Conservation (phyloP, 495 filamentous ascomycete species). For the Platismatia glauca region DNA sequence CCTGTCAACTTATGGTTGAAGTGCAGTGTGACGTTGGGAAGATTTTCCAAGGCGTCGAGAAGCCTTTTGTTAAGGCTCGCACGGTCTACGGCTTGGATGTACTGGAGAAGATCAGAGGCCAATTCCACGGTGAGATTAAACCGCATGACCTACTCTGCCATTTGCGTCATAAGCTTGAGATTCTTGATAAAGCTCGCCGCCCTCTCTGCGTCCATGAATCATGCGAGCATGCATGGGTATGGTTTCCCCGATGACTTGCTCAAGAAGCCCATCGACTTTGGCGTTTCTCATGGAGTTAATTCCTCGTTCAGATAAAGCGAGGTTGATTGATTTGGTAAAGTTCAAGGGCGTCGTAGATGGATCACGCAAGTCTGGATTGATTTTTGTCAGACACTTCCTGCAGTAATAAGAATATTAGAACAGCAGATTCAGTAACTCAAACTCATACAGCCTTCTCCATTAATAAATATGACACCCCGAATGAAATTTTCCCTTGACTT, state of each 20-base stretch:
- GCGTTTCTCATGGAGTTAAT: slow-evolving; percentile 73
- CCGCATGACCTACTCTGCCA: slow-evolving; percentile 55
- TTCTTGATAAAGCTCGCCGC: slow-evolving; percentile 62
- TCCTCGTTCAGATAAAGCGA: slow-evolving; percentile 90
- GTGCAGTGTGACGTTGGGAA: slow-evolving; percentile 79
- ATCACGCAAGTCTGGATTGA: slow-evolving; percentile 66
- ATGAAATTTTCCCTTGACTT: too few species aligned
- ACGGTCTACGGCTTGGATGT: slow-evolving; percentile 61
- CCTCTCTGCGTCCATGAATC: slow-evolving; percentile 69
- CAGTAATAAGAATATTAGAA: background rate
- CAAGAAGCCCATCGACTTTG: slow-evolving; percentile 52
- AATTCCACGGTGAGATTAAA: slow-evolving; percentile 9
- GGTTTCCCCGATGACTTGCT: slow-evolving; percentile 62
- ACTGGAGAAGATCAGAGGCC: slow-evolving; percentile 12
- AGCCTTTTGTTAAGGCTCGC: slow-evolving; percentile 75
- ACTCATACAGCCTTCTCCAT: background rate
- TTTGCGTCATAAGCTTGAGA: slow-evolving; percentile 85
- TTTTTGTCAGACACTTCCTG: background rate
- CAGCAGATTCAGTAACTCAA: background rate
- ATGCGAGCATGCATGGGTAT: slow-evolving; percentile 96
- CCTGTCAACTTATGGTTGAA: slow-evolving; percentile 90
- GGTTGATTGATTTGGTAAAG: slow-evolving; percentile 95
- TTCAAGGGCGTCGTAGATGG: slow-evolving; percentile 79
- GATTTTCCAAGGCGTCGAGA: slow-evolving; percentile 71
- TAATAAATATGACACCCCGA: too few species aligned